These are phyloP conservation scores for Phaeosphaeriaceae sp. DNA, from an alignment of 2,329 filamentous ascomycete genomes.

Conservation along the genomic window DNA sequence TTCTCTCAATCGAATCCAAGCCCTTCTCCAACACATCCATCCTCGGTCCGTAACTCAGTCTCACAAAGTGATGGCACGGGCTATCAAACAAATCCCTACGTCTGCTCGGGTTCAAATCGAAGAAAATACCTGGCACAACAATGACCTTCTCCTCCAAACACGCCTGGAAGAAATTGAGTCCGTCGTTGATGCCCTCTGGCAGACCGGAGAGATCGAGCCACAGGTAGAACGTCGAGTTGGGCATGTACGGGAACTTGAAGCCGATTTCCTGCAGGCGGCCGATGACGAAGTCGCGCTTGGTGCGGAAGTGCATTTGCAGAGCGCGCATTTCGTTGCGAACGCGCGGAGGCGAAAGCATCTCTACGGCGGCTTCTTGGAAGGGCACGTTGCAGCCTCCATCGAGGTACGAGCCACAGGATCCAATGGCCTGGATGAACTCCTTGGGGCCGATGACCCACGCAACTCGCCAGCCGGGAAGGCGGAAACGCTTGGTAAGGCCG, in stretches of 20 bases:
- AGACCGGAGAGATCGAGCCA: conserved; percentile 73
- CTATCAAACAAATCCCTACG: conserved; percentile 91
- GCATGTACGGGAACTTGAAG: conserved; percentile 79
- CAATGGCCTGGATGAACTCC: conserved; percentile 93
- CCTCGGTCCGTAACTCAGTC: conserved; percentile 50
- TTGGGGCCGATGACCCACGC: conserved; percentile 96
- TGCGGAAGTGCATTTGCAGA: conserved; percentile 86
- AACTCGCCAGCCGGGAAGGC: conserved; percentile 93
- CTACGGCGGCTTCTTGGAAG: conserved; percentile 91
- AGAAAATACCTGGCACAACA: conserved; percentile 97
- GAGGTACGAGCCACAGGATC: conserved; percentile 90
- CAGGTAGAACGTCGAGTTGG: conserved; percentile 94
- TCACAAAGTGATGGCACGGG: conserved; percentile 74
- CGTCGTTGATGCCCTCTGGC: conserved; percentile 85
- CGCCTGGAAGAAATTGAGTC: conserved; percentile 95
- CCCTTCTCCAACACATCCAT: conserved; percentile 51
- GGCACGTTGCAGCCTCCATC: conserved; percentile 94
- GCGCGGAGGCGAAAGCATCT: conserved; percentile 86
- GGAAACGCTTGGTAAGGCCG: conserved; percentile 94
- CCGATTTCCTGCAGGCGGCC: conserved; percentile 82
- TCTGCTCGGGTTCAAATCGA: conserved; percentile 90
- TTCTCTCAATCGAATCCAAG: conserved; percentile 48
- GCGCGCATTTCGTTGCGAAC: conserved; percentile 88
- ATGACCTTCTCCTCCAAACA: conserved; percentile 94
- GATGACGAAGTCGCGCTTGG: conserved; percentile 92